phyloP scores from a whole-genome alignment of 2,329 filamentous ascomycete species.

The Fusarium equiseti region DNA sequence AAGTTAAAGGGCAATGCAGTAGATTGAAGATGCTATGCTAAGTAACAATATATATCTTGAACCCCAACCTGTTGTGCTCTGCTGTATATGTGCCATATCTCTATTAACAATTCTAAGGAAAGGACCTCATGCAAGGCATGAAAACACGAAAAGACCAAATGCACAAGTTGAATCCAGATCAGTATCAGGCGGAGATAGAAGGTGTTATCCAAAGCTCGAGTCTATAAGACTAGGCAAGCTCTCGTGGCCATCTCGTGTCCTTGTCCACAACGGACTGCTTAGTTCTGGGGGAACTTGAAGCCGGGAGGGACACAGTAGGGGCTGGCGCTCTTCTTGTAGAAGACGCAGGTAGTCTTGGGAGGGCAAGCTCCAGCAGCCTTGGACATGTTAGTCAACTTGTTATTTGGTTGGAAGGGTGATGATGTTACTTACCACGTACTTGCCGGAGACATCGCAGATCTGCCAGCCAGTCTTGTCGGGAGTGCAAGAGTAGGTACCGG shows the following conservation, averaged over 20 bases:
- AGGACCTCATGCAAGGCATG: constrained; percentile 49
- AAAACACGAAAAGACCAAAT: constrained; percentile 30
- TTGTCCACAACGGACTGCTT: background rate
- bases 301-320: constrained; percentile 55
- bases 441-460: constrained; percentile 49
- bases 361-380: constrained; percentile 53
- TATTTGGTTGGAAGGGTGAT: fast-evolving
- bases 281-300: constrained; percentile 48
- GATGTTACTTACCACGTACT: constrained; percentile 52
- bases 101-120: constrained; percentile 35
- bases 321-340: constrained; percentile 51
- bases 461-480: constrained; percentile 48
- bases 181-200: constrained; percentile 6
- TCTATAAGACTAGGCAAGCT: background rate
- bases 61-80: constrained; percentile 4
- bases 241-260: constrained; percentile 16
- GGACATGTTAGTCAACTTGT: background rate
- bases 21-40: constrained; percentile 37
- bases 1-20: constrained; percentile 25
- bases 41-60: constrained; percentile 39
- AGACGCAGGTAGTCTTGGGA: constrained; percentile 53
- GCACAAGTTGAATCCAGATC: constrained; percentile 17
- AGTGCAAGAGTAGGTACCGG: constrained; percentile 53
- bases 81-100: constrained; percentile 31
- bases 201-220: background rate